Conservation (phyloP, 163 green algal genomes). For the Volvox carteri region DNA sequence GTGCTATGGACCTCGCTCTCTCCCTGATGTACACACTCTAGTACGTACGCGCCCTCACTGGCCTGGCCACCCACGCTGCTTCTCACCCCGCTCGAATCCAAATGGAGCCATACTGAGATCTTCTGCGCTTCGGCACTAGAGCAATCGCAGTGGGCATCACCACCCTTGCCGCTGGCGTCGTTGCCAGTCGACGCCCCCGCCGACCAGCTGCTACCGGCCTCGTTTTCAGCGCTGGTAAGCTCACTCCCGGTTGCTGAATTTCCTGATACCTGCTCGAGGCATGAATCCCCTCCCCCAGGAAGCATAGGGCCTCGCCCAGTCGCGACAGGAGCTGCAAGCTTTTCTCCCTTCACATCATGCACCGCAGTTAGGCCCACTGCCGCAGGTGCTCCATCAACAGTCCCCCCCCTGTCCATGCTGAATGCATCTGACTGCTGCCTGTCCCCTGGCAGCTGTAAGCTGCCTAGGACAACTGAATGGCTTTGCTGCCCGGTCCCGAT, state of each 20-base stretch:
- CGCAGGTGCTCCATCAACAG: background rate
- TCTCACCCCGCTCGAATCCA: background rate
- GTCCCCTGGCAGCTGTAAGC: background rate
- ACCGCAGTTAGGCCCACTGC: background rate
- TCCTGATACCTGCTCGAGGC: background rate
- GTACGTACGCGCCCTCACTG: background rate
- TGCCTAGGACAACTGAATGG: background rate
- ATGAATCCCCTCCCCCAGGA: background rate
- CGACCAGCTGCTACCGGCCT: background rate
- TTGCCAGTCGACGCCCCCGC: background rate
- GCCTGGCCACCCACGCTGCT: background rate
- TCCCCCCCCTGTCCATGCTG: background rate
- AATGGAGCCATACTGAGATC: background rate
- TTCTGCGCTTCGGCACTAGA: background rate
- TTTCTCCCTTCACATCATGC: background rate
- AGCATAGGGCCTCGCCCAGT: background rate
- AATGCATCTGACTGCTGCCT: background rate
- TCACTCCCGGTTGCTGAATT: background rate
- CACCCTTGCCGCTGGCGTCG: too few relatives aligned
- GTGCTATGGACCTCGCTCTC: background rate
- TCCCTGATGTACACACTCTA: background rate
- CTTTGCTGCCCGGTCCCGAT: background rate
- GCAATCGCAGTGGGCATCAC: background rate
- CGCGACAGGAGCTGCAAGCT: background rate
- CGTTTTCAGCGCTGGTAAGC: background rate